Evolutionary conservation across 2,329 filamentous ascomycete species (phyloP).

Genomic region (Didymosphaeria variabile): DNA sequence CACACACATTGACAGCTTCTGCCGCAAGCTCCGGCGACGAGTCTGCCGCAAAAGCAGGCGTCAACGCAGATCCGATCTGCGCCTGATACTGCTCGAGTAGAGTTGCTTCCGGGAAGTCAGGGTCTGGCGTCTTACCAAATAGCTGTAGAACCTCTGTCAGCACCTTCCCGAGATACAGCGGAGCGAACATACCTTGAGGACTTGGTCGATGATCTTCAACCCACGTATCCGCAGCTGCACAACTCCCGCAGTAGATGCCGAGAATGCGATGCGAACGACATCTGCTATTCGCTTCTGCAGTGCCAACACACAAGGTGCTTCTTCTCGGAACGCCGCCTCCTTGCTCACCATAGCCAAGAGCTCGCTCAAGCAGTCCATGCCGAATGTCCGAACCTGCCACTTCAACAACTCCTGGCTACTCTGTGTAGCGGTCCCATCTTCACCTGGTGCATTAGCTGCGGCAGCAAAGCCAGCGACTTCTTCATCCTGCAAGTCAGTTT

Average conservation of each 20-base stretch:
- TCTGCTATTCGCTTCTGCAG: conserved; percentile 88
- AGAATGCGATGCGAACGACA: conserved; percentile 96
- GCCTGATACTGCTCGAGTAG: conserved; percentile 98
- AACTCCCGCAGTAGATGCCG: conserved; percentile 92
- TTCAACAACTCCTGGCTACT: conserved; percentile 82
- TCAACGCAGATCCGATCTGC: conserved; percentile 95
- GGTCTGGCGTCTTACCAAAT: conserved; percentile 94
- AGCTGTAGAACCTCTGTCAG: conserved; percentile 58
- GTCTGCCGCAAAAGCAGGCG: conserved; percentile 93
- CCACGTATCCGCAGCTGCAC: conserved; percentile 90
- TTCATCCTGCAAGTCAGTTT: conserved; percentile 90
- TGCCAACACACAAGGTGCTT: conserved; percentile 78
- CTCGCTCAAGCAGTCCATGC: conserved; percentile 86
- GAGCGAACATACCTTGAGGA: conserved; percentile 69
- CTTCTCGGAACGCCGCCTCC: conserved; percentile 79
- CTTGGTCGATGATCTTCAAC: conserved; percentile 89
- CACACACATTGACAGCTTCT: conserved; percentile 95
- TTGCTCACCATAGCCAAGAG: conserved; percentile 81
- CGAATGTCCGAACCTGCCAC: conserved; percentile 96
- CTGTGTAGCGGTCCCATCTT: conserved; percentile 51
- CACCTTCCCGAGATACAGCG: not conserved
- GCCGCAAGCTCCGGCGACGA: conserved; percentile 95
- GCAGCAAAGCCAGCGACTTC: conserved; percentile 95
- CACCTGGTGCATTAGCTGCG: conserved; percentile 66
- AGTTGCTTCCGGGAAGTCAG: conserved; percentile 97